Conservation (phyloP, 495 filamentous ascomycete genomes). For the Aspergillus carlsbadensis region DNA sequence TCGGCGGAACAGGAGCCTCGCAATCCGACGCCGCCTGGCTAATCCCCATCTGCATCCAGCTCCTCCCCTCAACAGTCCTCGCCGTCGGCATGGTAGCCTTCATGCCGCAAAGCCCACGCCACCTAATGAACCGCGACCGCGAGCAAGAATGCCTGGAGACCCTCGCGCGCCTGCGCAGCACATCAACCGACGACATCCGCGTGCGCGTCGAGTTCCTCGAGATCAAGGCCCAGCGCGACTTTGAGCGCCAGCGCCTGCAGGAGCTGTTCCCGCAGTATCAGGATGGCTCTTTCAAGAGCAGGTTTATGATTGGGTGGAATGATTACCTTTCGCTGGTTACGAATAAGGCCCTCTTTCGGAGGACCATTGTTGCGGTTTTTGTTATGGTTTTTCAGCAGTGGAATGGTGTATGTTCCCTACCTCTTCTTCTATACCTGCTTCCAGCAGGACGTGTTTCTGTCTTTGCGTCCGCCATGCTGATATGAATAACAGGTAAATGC, state of each 20-base stretch:
- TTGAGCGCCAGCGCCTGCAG: constrained; percentile 68
- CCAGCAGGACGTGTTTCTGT: no score
- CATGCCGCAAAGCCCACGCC: constrained; percentile 80
- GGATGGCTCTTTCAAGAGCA: constrained; percentile 55
- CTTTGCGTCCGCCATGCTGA: neutral
- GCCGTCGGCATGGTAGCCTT: constrained; percentile 41
- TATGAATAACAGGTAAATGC: constrained; percentile 54
- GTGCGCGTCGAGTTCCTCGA: constrained; percentile 77
- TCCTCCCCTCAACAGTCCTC: constrained; percentile 43
- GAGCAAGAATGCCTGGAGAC: constrained; percentile 62
- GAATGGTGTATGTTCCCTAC: no score
- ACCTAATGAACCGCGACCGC: constrained; percentile 66
- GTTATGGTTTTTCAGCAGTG: constrained; percentile 60
- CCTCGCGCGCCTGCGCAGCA: constrained; percentile 64
- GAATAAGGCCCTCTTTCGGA: neutral
- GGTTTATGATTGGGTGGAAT: constrained; percentile 68
- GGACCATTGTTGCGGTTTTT: neutral
- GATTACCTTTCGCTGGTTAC: constrained; percentile 16
- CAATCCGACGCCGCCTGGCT: constrained; percentile 47
- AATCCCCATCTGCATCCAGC: constrained; percentile 44
- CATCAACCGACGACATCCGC: constrained; percentile 41
- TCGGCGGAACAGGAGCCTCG: constrained; percentile 39
- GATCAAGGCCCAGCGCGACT: constrained; percentile 72
- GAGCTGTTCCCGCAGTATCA: constrained; percentile 65
- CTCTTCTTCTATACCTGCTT: no score